These are phyloP conservation scores for Neurospora sp. DNA, from an alignment of 495 filamentous ascomycete species.

Conservation along the genomic window DNA sequence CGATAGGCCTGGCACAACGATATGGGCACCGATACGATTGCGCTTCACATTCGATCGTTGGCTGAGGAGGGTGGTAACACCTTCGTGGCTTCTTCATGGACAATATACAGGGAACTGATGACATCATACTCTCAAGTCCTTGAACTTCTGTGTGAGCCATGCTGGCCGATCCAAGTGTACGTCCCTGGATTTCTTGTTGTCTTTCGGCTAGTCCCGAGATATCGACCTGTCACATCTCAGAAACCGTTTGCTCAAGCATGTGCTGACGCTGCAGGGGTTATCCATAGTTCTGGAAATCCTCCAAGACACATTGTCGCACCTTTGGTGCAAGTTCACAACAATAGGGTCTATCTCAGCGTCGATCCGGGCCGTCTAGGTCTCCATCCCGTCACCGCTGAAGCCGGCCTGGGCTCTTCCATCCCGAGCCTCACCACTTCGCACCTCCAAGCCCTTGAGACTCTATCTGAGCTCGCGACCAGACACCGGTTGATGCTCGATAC, in stretches of 20 bases:
- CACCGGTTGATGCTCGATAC: constrained; percentile 34
- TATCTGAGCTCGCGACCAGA: constrained; percentile 23
- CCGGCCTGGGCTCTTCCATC: constrained; percentile 9
- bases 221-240: not conserved
- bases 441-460: constrained; percentile 21
- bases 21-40: constrained; percentile 32
- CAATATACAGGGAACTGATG: constrained; percentile 30
- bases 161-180: constrained; percentile 36
- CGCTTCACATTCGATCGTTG: constrained; percentile 31
- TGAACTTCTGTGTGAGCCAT: constrained; percentile 17
- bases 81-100: constrained; percentile 29
- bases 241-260: not conserved
- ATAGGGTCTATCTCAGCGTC: constrained; percentile 26
- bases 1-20: constrained; percentile 34
- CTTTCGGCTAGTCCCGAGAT: not conserved
- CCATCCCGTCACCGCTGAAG: constrained; percentile 19
- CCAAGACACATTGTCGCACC: constrained; percentile 26
- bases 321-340: constrained; percentile 24
- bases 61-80: constrained; percentile 30
- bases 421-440: constrained; percentile 25
- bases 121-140: constrained; percentile 20
- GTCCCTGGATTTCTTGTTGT: constrained; percentile 5
- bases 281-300: constrained; percentile 25
- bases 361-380: constrained; percentile 35
- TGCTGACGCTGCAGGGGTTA: not conserved